Evolutionary conservation across 1,284 basidiomycete species (phyloP).

Genomic region (Rhodofomes roseus): DNA sequence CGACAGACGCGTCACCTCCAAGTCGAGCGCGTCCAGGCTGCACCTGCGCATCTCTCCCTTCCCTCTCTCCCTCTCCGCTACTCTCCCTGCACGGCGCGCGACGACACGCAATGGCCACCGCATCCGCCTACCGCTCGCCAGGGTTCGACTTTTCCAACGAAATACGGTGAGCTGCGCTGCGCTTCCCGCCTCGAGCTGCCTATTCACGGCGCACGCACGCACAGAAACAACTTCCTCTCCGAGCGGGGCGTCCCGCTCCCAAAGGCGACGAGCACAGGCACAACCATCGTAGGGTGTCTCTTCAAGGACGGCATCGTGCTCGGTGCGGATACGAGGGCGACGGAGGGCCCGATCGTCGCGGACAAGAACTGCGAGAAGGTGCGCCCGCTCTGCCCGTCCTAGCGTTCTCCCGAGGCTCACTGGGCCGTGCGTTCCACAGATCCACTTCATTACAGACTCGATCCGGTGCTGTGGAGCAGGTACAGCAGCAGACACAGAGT

Average conservation of each 20-base stretch:
- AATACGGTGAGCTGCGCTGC: conserved; percentile 22
- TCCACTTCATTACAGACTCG: conserved; percentile 92
- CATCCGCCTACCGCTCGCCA: conserved; percentile 23
- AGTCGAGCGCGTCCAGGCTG: background rate
- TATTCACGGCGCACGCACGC: conserved; percentile 9
- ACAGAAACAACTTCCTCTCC: conserved; percentile 77
- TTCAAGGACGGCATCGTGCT: conserved; percentile 94
- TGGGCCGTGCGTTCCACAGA: conserved; percentile 45
- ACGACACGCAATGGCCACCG: conserved; percentile 25
- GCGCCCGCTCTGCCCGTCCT: conserved; percentile 10
- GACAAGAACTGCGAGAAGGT: conserved; percentile 99
- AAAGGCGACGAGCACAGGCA: conserved; percentile 92
- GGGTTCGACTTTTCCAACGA: conserved; percentile 38
- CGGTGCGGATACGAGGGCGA: conserved; percentile 96
- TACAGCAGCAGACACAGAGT: conserved; percentile 97
- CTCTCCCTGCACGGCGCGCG: background rate
- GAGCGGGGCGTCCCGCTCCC: conserved; percentile 68
- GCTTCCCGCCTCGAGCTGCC: background rate
- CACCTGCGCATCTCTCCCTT: background rate
- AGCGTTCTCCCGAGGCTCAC: background rate
- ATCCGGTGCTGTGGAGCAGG: conserved; percentile 99
- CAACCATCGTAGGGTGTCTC: conserved; percentile 96
- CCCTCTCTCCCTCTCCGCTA: background rate
- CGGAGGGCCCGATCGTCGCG: conserved; percentile 92
- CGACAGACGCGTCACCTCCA: conserved; percentile 2